Evolutionary conservation across 1,139 yeast species (phyloP).

Genomic region (Taphrina confusa): DNA sequence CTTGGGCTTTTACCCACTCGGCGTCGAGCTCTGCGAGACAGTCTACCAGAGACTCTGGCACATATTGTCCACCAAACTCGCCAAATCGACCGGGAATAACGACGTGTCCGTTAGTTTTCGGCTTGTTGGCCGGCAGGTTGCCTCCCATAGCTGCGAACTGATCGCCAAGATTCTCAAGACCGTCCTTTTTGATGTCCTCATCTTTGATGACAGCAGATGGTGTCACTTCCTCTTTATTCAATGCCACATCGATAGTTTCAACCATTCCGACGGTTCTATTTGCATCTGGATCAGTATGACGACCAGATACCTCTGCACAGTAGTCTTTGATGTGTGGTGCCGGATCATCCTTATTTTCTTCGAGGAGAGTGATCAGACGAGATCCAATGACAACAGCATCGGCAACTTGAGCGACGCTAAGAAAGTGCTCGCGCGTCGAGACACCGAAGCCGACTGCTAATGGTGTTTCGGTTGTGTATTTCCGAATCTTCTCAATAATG

Average conservation of each 20-base stretch:
- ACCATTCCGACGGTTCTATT: slow-evolving; percentile 41
- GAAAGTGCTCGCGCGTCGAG: slow-evolving; percentile 85
- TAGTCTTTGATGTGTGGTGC: slow-evolving; percentile 67
- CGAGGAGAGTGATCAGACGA: slow-evolving; percentile 69
- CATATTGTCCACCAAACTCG: slow-evolving; percentile 97
- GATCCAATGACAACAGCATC: slow-evolving; percentile 94
- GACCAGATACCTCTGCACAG: slow-evolving; percentile 68
- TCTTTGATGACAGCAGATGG: slow-evolving; percentile 40
- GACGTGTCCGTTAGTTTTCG: background rate
- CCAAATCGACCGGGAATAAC: slow-evolving; percentile 77
- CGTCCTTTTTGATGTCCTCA: slow-evolving; percentile 38
- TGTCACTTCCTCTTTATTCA: slow-evolving; percentile 34
- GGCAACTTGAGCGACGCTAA: slow-evolving; percentile 75
- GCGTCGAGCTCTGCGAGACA: slow-evolving; percentile 85
- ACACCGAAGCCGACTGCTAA: slow-evolving; percentile 98
- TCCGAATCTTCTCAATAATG: slow-evolving; percentile 73
- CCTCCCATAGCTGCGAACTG: slow-evolving; percentile 37
- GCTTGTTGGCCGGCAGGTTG: slow-evolving; percentile 27
- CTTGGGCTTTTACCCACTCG: slow-evolving; percentile 82
- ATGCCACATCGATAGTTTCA: slow-evolving; percentile 36
- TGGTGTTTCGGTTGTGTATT: slow-evolving; percentile 72
- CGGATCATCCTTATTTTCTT: slow-evolving; percentile 47
- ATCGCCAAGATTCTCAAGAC: slow-evolving; percentile 29
- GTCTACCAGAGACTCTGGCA: slow-evolving; percentile 92
- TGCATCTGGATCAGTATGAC: slow-evolving; percentile 44